Base-by-base conservation (phyloP, 495 filamentous ascomycete species). In the Wilcoxina mikolae region DNA sequence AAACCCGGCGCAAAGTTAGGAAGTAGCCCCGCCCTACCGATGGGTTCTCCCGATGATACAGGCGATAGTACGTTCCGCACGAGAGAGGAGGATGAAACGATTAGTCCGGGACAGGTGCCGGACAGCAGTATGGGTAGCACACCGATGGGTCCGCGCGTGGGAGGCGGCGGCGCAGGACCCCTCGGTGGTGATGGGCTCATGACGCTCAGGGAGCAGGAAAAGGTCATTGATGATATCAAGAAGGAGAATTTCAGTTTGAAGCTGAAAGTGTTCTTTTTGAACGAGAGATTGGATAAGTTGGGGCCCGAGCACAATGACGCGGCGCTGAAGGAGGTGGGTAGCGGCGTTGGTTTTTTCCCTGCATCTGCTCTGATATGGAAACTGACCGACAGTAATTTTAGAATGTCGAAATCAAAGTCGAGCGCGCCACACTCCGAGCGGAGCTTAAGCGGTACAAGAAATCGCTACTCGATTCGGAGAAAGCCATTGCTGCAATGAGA, bases 401-500 rank as follows among this genome's bases (percentile, higher is more conserved):
- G 70, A 96, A 96, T 60, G 90, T 89, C 17, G 89, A 94, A 56
- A 78, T 98, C 38, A 95, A 95, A 69, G 85, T 94, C 50, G 79
- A 89, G 65, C 82, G 83, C 65, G 74, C 90, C 51, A 89, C 84
- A 1, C 82, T 96, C 76, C 80, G 89, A 62, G 77, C 79, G 46
- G 91, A 98, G 57, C 76, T 98, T 11, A 77, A 81, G 47, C 78
- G 79, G 49, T 91, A 88, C 68, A 81, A 81, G 62, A 95, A 94
- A 66, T 79, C 76, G 5, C 72, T 98, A 12, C 74, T 73, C 29
- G 72, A 76, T 35, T 87, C 87, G 25, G 87, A 95, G 70, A 83
- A 82, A 51, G 86, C 84, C 24, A 62, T 95, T 47, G 64, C 81
- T 33, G 87, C 94, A 53, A 71, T 88, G 41, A 80, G 76, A 24